Evolutionary conservation across 2,329 filamentous ascomycete genomes (phyloP).

Genomic region (Penicillium polonicum): DNA sequence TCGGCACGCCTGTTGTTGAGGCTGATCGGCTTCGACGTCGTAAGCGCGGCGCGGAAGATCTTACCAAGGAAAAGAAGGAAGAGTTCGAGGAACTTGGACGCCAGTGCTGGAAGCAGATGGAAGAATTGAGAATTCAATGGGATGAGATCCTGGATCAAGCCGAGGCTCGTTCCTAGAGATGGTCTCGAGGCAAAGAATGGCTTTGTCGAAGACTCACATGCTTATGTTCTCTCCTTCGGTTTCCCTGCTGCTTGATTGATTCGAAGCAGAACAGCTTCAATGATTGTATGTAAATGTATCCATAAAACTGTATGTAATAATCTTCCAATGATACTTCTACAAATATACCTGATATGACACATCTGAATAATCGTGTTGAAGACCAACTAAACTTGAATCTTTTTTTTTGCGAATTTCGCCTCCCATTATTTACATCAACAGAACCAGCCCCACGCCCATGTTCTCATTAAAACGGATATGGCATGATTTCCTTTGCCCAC

Average conservation of each 20-base stretch:
- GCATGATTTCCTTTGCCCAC: constrained; percentile 29
- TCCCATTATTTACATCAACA: constrained; percentile 38
- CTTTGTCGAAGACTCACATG: not conserved
- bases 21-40: constrained; percentile 56
- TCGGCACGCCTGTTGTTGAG: constrained; percentile 52
- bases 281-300: not conserved
- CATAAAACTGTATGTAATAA: not conserved
- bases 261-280: not conserved
- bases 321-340: not conserved
- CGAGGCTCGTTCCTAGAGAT: constrained; percentile 21
- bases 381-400: constrained; percentile 10
- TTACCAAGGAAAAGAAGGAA: constrained; percentile 50
- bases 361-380: not conserved
- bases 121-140: constrained; percentile 43
- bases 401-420: constrained; percentile 19
- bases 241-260: not conserved
- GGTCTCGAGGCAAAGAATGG: not conserved
- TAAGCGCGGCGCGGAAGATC: constrained; percentile 56
- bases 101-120: constrained; percentile 45
- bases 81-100: constrained; percentile 43
- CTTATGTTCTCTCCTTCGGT: not conserved
- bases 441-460: constrained; percentile 30
- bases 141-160: constrained; percentile 39
- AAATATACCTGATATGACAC: not conserved
- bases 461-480: constrained; percentile 37